These are phyloP conservation scores for Bruguiera parviflora DNA, from an alignment of 345 rosid species.

Conservation along the genomic window DNA sequence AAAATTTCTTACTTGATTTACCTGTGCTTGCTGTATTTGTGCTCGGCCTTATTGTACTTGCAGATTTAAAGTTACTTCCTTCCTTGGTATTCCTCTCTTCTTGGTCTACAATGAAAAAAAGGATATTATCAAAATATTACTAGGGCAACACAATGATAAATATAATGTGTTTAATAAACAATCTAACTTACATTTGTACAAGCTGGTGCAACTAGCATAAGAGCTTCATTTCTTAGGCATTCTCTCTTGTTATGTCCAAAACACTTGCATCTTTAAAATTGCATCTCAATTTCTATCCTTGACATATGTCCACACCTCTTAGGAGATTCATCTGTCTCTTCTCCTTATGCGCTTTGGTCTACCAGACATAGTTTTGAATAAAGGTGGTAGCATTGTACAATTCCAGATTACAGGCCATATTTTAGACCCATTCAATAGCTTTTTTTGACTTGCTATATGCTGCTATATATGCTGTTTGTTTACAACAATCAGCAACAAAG, in stretches of 20 bases:
- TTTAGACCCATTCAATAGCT: neutral
- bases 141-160: no score
- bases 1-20: no score
- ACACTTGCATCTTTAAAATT: neutral
- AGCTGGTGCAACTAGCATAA: no score
- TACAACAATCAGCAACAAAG: neutral
- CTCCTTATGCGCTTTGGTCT: neutral
- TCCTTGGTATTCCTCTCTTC: no score
- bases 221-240: no score
- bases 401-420: neutral
- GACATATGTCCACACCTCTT: neutral
- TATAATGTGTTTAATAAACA: no score
- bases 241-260: neutral
- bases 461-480: neutral
- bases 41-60: no score
- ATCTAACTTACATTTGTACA: no score
- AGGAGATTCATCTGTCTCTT: neutral
- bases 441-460: neutral
- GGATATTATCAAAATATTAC: no score
- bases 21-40: no score
- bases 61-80: no score
- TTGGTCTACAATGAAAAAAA: no score
- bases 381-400: neutral
- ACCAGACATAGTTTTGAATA: neutral
- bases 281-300: neutral